phyloP scores from a whole-genome alignment of 371 early-diverging fungal genomes.

The Syncephalastrum contaminatum region DNA sequence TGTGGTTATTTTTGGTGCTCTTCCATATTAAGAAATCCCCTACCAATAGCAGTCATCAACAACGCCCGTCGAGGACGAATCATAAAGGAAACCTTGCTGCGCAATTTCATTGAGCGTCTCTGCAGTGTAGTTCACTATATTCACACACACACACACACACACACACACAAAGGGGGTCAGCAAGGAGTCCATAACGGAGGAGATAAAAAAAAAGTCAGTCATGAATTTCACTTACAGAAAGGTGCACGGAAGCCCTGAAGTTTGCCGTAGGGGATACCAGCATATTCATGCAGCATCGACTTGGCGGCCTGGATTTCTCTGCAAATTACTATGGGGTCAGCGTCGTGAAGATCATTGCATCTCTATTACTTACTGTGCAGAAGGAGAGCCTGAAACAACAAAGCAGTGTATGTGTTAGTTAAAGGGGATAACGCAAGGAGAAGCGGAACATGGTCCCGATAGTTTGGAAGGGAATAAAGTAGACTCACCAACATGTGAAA shows the following conservation, averaged over 20 bases:
- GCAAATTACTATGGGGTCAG: neutral
- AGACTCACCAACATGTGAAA: conserved; percentile 58
- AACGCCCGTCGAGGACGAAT: conserved; percentile 59
- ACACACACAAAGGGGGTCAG: neutral
- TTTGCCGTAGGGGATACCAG: conserved; percentile 66
- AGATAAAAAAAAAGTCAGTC: neutral
- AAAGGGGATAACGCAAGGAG: no score
- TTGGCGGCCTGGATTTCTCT: conserved; percentile 63
- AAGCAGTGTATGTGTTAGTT: conserved; percentile 4
- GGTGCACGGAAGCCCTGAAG: conserved; percentile 74
- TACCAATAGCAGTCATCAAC: conserved; percentile 61
- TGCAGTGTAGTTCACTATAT: conserved; percentile 59
- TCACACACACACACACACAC: conserved; percentile 2
- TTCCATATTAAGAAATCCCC: conserved; percentile 1
- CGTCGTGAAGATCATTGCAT: conserved; percentile 1
- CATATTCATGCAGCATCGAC: conserved; percentile 56
- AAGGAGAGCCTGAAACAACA: conserved; percentile 27
- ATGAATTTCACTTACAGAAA: conserved; percentile 41
- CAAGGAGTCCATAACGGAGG: conserved; percentile 1
- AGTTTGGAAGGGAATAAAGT: conserved; percentile 17
- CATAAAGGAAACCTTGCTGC: conserved; percentile 66
- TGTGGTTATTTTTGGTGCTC: no score
- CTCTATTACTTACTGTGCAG: conserved; percentile 36
- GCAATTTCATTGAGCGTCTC: conserved; percentile 51
- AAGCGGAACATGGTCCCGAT: conserved; percentile 20